Conservation (phyloP, 176 grass and related monocot species). For the Aegilops sharonensis region DNA sequence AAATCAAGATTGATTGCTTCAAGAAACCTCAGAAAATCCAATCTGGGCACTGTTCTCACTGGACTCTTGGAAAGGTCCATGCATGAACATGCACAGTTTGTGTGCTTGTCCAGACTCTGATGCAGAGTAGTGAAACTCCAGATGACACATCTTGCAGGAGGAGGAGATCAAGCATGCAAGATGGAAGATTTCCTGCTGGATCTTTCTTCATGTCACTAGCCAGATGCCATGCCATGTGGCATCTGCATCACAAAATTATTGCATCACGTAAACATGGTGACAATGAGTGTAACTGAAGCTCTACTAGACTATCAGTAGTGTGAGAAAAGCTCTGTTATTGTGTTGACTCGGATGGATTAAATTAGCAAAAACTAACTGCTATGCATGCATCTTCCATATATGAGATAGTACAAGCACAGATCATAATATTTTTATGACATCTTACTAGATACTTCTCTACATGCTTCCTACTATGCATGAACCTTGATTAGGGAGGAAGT, state of each 20-base stretch:
- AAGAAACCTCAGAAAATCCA: constrained; percentile 21
- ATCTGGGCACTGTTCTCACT: constrained; percentile 30
- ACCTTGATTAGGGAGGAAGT: constrained; percentile 4
- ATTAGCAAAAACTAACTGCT: background rate
- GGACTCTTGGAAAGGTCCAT: constrained; percentile 8
- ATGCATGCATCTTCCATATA: background rate
- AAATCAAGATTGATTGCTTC: constrained; percentile 11
- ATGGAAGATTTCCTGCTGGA: constrained; percentile 17
- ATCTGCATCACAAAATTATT: constrained; percentile 1
- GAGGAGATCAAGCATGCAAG: background rate
- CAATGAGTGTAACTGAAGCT: background rate
- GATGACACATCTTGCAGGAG: constrained; percentile 9
- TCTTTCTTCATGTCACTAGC: constrained; percentile 9
- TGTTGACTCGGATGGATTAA: background rate
- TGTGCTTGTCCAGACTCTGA: constrained; percentile 18
- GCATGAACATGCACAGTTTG: constrained; percentile 24
- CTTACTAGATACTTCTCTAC: background rate
- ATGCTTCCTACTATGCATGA: constrained; percentile 16
- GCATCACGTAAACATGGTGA: background rate
- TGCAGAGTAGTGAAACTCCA: background rate
- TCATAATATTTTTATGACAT: background rate
- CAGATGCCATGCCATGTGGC: constrained; percentile 35
- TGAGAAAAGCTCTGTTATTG: background rate
- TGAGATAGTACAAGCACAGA: background rate
- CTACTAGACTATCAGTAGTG: background rate